These are phyloP conservation scores for Nakazawaea molendinolei DNA, from an alignment of 805 yeast species.

Conservation along the genomic window DNA sequence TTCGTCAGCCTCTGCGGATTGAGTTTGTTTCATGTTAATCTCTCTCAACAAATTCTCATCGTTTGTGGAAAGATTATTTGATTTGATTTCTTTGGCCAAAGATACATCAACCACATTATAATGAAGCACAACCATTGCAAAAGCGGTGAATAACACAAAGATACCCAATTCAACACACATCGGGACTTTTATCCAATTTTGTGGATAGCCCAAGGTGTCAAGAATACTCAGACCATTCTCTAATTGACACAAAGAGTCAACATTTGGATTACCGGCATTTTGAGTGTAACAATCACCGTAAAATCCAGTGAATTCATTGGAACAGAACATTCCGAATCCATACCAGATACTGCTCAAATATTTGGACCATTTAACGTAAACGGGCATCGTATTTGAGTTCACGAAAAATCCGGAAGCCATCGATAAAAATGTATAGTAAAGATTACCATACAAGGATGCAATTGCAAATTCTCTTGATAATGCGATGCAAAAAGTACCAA, in stretches of 20 bases:
- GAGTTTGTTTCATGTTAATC: neutral
- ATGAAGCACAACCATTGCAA: constrained; percentile 36
- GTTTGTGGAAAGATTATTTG: neutral
- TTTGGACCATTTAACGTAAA: constrained; percentile 80
- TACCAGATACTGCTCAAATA: constrained; percentile 76
- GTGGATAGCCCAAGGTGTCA: constrained; percentile 49
- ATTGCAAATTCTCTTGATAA: constrained; percentile 53
- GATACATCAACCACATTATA: constrained; percentile 39
- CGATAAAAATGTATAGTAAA: constrained; percentile 63
- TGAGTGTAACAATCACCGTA: constrained; percentile 48
- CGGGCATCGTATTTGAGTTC: constrained; percentile 69
- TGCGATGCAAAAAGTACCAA: constrained; percentile 48
- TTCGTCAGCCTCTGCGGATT: neutral
- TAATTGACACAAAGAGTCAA: constrained; percentile 33
- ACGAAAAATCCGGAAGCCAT: constrained; percentile 80
- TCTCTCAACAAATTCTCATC: too few species aligned
- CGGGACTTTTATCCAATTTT: constrained; percentile 55
- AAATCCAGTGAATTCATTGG: constrained; percentile 62
- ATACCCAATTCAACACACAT: constrained; percentile 45
- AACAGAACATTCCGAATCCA: constrained; percentile 59
- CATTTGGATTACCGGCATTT: constrained; percentile 21
- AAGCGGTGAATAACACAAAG: constrained; percentile 41
- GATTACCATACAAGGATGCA: constrained; percentile 55
- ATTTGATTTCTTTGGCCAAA: constrained; percentile 26
- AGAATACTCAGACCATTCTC: constrained; percentile 52